Base-by-base conservation (phyloP, 73 alveolate genomes). In the Paramecium pentaurelia region DNA sequence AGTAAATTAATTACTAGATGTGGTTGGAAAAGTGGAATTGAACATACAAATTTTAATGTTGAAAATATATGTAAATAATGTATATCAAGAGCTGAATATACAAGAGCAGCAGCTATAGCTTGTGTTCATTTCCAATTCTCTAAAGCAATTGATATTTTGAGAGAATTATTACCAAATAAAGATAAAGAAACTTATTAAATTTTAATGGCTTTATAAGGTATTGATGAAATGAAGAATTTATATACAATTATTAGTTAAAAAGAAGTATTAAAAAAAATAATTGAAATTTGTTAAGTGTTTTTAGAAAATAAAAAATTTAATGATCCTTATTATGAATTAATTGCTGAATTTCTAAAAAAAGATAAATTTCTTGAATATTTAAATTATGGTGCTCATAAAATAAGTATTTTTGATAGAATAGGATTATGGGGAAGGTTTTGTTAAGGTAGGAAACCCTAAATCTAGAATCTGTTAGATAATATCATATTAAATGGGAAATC, bases 401-500 rank as follows among this genome's bases (percentile, higher is more conserved):
- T 80, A 11, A 80, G 91, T 25, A 80, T 80, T 27, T 80, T 80
- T 49, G 91, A 80, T 49, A 45, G 75, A 44, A 64, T 80, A 28
- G 77, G 75, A 42, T 80, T 80, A 11, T 80, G 77, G 91, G 51
- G 36, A 28, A 77, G 91, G 30, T 80, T 80, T 80, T 64, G 45
- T 49, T 45, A 80, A 47, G 91, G 47, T 9, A 42, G 45, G 75
- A 80, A 60, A 22, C 49, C 58, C n/a, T 14, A 45, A 80, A 34
- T 80, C 9, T 11, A 14, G 8, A 77, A 80, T 20, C n/a, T 25
- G 11, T 47, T 80, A 6, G 77, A 44, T 44, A n/a, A 40, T 42
- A 80, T 80, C 2, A 44, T 80, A 25, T 49, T 80, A 36, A 20
- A 80, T 80, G 91, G 91, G 5, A 80, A 25, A 45, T 44, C 51